phyloP scores from a whole-genome alignment of 2,329 filamentous ascomycete genomes.

The Colletotrichum limetticola region DNA sequence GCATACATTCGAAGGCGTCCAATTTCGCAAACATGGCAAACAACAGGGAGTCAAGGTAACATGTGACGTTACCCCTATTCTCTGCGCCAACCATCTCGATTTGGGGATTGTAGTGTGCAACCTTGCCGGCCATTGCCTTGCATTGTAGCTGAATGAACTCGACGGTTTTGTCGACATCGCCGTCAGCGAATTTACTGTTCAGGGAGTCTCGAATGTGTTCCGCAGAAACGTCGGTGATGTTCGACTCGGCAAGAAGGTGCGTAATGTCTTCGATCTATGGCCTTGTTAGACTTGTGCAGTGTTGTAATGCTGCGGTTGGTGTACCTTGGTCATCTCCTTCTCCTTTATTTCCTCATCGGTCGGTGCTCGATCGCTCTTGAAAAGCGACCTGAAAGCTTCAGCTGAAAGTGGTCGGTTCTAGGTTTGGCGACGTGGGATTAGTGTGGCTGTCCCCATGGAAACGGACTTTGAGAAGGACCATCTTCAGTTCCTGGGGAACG shows the following conservation, averaged over 20 bases:
- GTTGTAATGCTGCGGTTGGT: constrained; percentile 37
- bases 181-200: constrained; percentile 72
- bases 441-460: constrained; percentile 6
- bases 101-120: constrained; percentile 78
- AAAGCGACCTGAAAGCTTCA: constrained; percentile 71
- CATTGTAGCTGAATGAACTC: constrained; percentile 82
- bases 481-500: neutral
- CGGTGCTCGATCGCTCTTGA: constrained; percentile 69
- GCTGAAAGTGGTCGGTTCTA: constrained; percentile 64
- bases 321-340: constrained; percentile 53
- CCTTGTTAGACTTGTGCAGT: constrained; percentile 4
- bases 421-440: constrained; percentile 7
- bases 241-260: constrained; percentile 48
- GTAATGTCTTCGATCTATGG: constrained; percentile 47
- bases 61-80: constrained; percentile 89
- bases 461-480: constrained; percentile 18
- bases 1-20: constrained; percentile 91
- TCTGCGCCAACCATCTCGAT: constrained; percentile 84
- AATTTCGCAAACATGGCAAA: constrained; percentile 96
- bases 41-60: constrained; percentile 89
- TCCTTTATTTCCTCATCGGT: constrained; percentile 67
- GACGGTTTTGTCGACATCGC: constrained; percentile 79
- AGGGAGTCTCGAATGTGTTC: constrained; percentile 69
- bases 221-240: constrained; percentile 58
- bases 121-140: constrained; percentile 82